Evolutionary conservation across 768 basidiomycete species (phyloP).

Genomic region (Flagelloscypha sp.): DNA sequence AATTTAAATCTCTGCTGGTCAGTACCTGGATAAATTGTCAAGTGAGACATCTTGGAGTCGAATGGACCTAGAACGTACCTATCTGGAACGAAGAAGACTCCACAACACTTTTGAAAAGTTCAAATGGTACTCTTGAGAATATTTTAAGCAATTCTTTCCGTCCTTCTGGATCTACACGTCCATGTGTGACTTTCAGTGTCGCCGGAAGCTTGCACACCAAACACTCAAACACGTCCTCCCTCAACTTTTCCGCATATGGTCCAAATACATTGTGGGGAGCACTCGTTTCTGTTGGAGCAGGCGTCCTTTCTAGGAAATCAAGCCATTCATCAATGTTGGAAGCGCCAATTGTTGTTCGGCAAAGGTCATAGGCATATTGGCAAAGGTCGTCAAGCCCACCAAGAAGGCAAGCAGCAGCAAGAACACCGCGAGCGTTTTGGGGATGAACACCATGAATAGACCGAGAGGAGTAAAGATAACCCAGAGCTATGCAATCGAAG

Average conservation of each 20-base stretch:
- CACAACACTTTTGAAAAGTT: constrained; percentile 76
- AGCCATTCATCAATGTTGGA: constrained; percentile 74
- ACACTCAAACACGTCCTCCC: constrained; percentile 73
- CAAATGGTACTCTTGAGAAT: constrained; percentile 77
- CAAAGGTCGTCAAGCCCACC: constrained; percentile 85
- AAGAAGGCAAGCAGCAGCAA: constrained; percentile 77
- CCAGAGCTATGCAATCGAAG: constrained; percentile 45
- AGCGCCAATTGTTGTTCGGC: constrained; percentile 66
- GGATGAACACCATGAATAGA: constrained; percentile 62
- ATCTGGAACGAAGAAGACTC: constrained; percentile 76
- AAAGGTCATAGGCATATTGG: constrained; percentile 68
- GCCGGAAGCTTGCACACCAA: constrained; percentile 68
- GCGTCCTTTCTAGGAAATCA: constrained; percentile 58
- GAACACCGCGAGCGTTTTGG: constrained; percentile 76
- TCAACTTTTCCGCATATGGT: constrained; percentile 64
- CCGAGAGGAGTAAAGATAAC: constrained; percentile 71
- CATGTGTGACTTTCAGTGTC: constrained; percentile 41
- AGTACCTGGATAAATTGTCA: constrained; percentile 40
- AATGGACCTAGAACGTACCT: constrained; percentile 35
- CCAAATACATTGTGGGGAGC: constrained; percentile 59
- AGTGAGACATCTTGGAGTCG: constrained; percentile 8
- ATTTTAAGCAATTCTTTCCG: constrained; percentile 67
- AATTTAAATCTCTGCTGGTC: constrained; percentile 88
- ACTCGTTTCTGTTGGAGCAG: constrained; percentile 27
- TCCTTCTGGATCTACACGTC: constrained; percentile 36